Evolutionary conservation across 371 early-diverging fungal genomes (phyloP).

Genomic region (Haplosporangium sp.): DNA sequence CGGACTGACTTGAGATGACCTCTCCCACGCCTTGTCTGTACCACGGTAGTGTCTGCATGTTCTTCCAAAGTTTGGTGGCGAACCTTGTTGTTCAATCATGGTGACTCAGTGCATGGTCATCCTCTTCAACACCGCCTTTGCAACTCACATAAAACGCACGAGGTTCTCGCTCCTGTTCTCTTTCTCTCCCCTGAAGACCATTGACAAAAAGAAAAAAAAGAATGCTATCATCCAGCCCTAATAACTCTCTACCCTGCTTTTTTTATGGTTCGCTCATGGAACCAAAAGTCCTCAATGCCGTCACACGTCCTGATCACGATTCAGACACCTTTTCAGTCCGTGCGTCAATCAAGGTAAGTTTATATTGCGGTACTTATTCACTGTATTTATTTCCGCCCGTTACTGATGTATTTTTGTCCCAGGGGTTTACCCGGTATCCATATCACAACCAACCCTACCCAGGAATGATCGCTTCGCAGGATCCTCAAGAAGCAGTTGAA

Average conservation of each 20-base stretch:
- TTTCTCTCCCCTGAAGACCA: neutral
- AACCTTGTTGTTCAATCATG: no score
- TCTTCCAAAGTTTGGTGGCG: no score
- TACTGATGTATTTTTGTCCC: no score
- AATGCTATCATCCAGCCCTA: neutral
- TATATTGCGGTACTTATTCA: no score
- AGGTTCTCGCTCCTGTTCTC: no score
- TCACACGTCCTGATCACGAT: constrained; percentile 21
- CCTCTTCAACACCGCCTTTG: no score
- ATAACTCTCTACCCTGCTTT: constrained; percentile 33
- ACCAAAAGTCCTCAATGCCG: constrained; percentile 30
- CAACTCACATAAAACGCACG: no score
- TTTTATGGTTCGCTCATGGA: constrained; percentile 50
- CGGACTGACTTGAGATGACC: no score
- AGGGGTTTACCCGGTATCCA: constrained; percentile 35
- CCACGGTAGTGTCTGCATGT: no score
- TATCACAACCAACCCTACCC: constrained; percentile 47
- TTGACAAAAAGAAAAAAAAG: neutral
- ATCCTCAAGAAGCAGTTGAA: constrained; percentile 20
- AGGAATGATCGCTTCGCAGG: constrained; percentile 27
- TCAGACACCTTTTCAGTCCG: constrained; percentile 18
- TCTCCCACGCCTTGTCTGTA: no score
- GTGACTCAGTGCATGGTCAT: no score
- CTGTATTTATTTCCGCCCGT: no score
- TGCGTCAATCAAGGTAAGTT: constrained; percentile 26